These are phyloP conservation scores for Candida sp. DNA, from an alignment of 1,139 yeast genomes.

Conservation along the genomic window DNA sequence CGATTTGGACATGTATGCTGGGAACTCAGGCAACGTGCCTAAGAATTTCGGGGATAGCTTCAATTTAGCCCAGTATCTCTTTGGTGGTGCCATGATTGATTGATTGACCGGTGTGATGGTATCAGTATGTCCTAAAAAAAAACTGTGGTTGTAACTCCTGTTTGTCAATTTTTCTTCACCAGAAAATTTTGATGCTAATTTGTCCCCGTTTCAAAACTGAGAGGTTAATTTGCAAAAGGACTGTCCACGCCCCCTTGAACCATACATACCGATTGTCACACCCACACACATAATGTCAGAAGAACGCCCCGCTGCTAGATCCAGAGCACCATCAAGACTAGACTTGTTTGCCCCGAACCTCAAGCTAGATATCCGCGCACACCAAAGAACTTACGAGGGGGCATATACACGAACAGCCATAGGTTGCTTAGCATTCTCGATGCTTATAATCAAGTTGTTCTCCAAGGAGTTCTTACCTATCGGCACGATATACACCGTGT, in stretches of 20 bases:
- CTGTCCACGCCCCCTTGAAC: too few relatives aligned
- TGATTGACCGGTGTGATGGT: not conserved
- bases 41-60: constrained; percentile 33
- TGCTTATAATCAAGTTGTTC: constrained; percentile 55
- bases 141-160: constrained; percentile 7
- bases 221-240: too few relatives aligned
- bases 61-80: constrained; percentile 37
- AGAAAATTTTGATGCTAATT: not conserved
- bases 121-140: not conserved
- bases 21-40: constrained; percentile 38
- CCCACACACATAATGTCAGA: not conserved
- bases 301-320: constrained; percentile 12
- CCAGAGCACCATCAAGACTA: constrained; percentile 37
- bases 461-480: constrained; percentile 56
- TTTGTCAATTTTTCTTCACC: not conserved
- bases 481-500: constrained; percentile 56
- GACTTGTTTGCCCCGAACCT: constrained; percentile 39
- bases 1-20: constrained; percentile 33
- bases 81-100: constrained; percentile 34
- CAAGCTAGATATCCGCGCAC: constrained; percentile 59
- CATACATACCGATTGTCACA: not conserved
- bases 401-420: constrained; percentile 61
- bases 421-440: constrained; percentile 48
- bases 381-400: constrained; percentile 66
- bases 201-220: not conserved